Evolutionary conservation across 495 filamentous ascomycete species (phyloP).

Genomic region (Penicillium crystallinum): DNA sequence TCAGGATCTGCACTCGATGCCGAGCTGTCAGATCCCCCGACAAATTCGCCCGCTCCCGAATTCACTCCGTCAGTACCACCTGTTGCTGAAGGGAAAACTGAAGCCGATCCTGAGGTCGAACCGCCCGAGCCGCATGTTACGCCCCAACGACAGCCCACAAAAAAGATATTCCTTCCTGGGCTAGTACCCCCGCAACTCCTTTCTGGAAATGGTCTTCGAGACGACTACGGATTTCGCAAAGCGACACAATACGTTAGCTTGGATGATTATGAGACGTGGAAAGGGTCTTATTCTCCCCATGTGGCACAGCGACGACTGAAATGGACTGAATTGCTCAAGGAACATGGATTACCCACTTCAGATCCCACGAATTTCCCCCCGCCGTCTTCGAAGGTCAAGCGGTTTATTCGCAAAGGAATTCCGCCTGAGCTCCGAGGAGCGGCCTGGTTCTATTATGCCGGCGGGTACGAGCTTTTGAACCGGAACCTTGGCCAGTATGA

Average conservation of each 20-base stretch:
- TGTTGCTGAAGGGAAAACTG: too few relatives aligned
- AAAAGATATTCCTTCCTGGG: conserved; percentile 40
- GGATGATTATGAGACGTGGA: conserved; percentile 80
- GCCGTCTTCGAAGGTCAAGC: conserved; percentile 74
- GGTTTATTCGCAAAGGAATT: conserved; percentile 91
- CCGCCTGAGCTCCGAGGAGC: conserved; percentile 87
- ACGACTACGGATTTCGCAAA: conserved; percentile 90
- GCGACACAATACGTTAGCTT: conserved; percentile 71
- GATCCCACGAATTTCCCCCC: conserved; percentile 73
- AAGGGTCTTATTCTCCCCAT: conserved; percentile 61
- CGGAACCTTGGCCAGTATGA: conserved; percentile 72
- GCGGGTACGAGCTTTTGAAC: conserved; percentile 69
- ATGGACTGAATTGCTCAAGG: conserved; percentile 72
- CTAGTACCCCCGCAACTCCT: conserved; percentile 33
- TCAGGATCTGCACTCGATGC: conserved; percentile 6
- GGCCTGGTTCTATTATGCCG: conserved; percentile 98
- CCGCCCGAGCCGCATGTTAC: background rate
- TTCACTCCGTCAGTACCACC: background rate
- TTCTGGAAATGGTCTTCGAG: conserved; percentile 45
- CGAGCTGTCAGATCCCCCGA: background rate
- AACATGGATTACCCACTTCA: conserved; percentile 67
- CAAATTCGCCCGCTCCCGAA: conserved; percentile 1
- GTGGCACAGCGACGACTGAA: conserved; percentile 67
- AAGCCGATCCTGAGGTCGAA: background rate
- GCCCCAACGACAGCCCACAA: conserved; percentile 31